A percentile compares a stretch with the other conserved stretches of the same genome.
Conservation (phyloP, 2,329 filamentous ascomycete genomes). For the Paradendryphiella salina region DNA sequence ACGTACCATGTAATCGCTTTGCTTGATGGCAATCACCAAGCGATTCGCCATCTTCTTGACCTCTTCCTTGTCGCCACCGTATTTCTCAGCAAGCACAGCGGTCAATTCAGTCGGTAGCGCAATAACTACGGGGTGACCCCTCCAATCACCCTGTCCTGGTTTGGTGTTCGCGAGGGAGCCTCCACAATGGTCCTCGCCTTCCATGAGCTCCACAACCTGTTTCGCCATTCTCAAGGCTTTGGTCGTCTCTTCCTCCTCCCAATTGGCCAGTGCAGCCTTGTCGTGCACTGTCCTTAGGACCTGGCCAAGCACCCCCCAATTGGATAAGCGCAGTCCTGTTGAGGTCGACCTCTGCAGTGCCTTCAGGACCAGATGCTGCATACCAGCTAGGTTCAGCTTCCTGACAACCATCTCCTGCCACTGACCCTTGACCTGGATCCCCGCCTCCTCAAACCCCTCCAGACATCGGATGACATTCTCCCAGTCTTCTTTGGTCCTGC, state of each 20-base stretch:
- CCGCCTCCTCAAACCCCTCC: constrained; percentile 38
- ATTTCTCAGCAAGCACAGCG: constrained; percentile 46
- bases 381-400: constrained; percentile 21
- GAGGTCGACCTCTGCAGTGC: constrained; percentile 31
- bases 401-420: constrained; percentile 30
- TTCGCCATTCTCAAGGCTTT: constrained; percentile 48
- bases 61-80: constrained; percentile 45
- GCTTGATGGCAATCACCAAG: constrained; percentile 43
- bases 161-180: not conserved
- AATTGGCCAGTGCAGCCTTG: constrained; percentile 40
- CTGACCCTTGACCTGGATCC: constrained; percentile 15
- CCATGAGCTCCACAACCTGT: constrained; percentile 48
- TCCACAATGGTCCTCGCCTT: constrained; percentile 47
- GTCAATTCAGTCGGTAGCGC: constrained; percentile 51
- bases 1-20: constrained; percentile 27
- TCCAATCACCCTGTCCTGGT: constrained; percentile 25
- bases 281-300: constrained; percentile 45
- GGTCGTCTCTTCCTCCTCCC: constrained; percentile 44
- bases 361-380: constrained; percentile 38
- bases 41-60: constrained; percentile 48
- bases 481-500: constrained; percentile 38
- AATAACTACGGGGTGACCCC: constrained; percentile 44
- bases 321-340: constrained; percentile 31
- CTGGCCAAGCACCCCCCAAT: constrained; percentile 31
- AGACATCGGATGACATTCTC: constrained; percentile 42